Evolutionary conservation across 495 filamentous ascomycete genomes (phyloP), one percentile per base, ranked within the genome.

Genomic region (Penicillium malachiteum): DNA sequence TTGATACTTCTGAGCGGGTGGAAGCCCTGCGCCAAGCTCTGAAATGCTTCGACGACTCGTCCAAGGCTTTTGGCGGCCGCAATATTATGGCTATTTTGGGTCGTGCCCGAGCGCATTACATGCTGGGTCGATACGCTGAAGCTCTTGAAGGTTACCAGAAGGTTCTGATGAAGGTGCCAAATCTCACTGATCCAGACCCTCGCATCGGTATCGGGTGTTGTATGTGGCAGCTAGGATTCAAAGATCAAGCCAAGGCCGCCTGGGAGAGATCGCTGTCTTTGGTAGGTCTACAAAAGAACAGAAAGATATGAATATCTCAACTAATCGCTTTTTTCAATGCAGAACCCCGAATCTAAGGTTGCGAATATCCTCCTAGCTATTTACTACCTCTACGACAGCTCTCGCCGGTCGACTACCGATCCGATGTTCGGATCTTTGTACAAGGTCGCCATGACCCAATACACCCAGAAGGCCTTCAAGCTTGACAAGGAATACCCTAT

Each of bases 151-250:
- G 79, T 13, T 98, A 97, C 64, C 94, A 98, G 69, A 87, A 89
- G 48, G 92, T 88, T 1, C 74, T 98, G 14, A 72, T 81, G 60
- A 89, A 87, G 70, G 87, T 90, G 78, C 94, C 94, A 10, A 86
- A 90, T 54, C 76, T 97, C 50, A 83, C 86, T n/a, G 95, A 98
- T 63, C 94, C 94, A 4, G 94, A 98, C 69, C 95, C 94, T 59
- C 80, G 94, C 49, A 91, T 98, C 57, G 94, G 94, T 43, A 87
- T 98, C 59, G 94, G 94, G 17, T 92, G 92, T 69, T 97, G 94
- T 69, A 85, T 93, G 56, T 98, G 94, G 94, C 90, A 93, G 65
- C 78, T 97, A 11, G 91, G 91, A 16, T 88, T 87, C 77, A 96
- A 96, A 69, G 92, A 96, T 30, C 89, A 96, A 61, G 95, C 95